phyloP scores from a whole-genome alignment of 2,329 filamentous ascomycete genomes.

The Didymella lethalis region DNA sequence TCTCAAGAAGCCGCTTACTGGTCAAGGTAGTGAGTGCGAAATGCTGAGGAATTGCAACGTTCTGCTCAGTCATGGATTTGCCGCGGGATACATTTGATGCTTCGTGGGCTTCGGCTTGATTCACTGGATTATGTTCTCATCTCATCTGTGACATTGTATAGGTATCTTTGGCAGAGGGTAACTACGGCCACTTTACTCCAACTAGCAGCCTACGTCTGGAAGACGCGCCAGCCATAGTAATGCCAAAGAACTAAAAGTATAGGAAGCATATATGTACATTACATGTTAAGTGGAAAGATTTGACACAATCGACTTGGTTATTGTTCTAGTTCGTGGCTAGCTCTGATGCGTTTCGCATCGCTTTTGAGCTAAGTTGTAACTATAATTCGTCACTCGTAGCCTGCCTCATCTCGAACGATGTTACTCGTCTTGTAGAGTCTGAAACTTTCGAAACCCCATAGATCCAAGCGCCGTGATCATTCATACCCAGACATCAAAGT shows the following conservation, averaged over 20 bases:
- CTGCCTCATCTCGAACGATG: constrained; percentile 41
- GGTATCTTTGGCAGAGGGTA: neutral
- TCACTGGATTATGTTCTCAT: neutral
- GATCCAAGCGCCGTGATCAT: constrained; percentile 49
- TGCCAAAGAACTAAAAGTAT: neutral
- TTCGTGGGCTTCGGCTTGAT: neutral
- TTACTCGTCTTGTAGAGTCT: constrained; percentile 48
- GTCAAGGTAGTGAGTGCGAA: neutral
- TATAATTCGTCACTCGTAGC: constrained; percentile 45
- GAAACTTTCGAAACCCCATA: constrained; percentile 46
- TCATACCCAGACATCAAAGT: constrained; percentile 26
- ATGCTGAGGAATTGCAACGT: neutral
- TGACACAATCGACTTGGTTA: constrained; percentile 47
- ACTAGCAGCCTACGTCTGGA: neutral
- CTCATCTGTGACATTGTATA: neutral
- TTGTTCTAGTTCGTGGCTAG: constrained; percentile 49
- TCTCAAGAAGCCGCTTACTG: neutral
- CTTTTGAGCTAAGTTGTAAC: constrained; percentile 40
- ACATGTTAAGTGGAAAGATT: neutral
- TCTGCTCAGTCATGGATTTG: neutral
- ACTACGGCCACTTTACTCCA: neutral
- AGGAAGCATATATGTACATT: neutral
- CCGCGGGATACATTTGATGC: neutral
- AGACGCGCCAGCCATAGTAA: neutral
- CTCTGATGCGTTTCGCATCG: constrained; percentile 40